Percentiles rank a stretch among this genome's conserved stretches.
Evolutionary conservation across 805 yeast species (phyloP).

Genomic region (Nakazawaea populi): DNA sequence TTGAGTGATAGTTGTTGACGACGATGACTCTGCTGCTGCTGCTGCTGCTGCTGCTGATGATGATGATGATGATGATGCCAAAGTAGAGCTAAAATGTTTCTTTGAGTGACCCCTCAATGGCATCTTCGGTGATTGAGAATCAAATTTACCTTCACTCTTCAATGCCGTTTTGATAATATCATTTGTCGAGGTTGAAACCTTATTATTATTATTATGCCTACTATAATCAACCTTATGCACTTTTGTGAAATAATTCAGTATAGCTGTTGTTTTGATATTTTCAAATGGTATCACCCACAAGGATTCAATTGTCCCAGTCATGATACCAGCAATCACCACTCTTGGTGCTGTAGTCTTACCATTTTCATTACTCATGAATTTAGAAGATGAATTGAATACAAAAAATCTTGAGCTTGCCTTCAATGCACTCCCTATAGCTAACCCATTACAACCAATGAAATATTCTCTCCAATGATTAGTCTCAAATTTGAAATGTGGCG

Average conservation of each 20-base stretch:
- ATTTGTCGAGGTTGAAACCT: neutral
- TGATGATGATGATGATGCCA: constrained; percentile 1
- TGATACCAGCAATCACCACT: constrained; percentile 74
- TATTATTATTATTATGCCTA: neutral
- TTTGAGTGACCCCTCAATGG: constrained; percentile 14
- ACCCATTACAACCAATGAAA: constrained; percentile 65
- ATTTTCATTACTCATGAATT: constrained; percentile 53
- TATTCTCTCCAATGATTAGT: constrained; percentile 20
- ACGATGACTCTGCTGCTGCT: too few relatives aligned
- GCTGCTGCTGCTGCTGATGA: too few relatives aligned
- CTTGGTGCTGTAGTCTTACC: constrained; percentile 74
- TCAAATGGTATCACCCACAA: constrained; percentile 88
- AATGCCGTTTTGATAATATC: constrained; percentile 1
- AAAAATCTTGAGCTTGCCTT: constrained; percentile 72
- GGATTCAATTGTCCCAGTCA: constrained; percentile 82
- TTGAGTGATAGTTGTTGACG: constrained; percentile 46
- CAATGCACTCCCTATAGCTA: constrained; percentile 66
- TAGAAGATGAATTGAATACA: constrained; percentile 68
- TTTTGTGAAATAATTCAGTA: constrained; percentile 50
- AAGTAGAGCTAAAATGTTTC: constrained; percentile 18
- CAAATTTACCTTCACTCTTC: neutral
- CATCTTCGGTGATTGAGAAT: neutral
- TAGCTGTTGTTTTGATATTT: constrained; percentile 72
- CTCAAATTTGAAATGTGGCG: constrained; percentile 28
- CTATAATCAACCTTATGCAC: neutral